Base-by-base conservation (phyloP, 441 rosid genomes). In the Euphorbia corollata region DNA sequence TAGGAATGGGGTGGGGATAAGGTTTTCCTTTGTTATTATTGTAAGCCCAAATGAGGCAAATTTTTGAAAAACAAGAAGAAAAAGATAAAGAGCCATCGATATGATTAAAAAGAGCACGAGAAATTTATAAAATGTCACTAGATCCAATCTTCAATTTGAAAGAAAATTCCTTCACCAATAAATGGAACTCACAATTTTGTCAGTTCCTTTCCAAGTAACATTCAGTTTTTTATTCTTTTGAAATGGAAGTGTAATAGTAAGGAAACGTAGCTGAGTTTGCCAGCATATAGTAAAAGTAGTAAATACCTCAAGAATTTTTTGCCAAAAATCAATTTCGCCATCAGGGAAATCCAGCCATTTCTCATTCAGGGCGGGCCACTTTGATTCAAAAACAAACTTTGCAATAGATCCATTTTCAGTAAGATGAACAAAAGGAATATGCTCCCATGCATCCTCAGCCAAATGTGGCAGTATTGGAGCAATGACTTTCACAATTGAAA, bases 371-470 rank as follows among this genome's bases (percentile, higher is more conserved):
- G 72, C 68, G n/a, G 99, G 97, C 99, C 99, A 94, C 73, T 84
- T 88, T 62, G 91, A 83, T 71, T 91, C 92, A 32, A 94, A 94
- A 75, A 91, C 93, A 71, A 86, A 94, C 73, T 82, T 75, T 59
- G 90, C 87, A 54, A 76, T 48, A 58, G 88, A 84, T 69, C 92
- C 93, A 73, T 85, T 89, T 68, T 86, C 71, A 22, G 59, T 56
- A 63, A 67, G 70, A 68, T 82, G 74, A 60, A 78, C 79, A 61
- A 87, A 94, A 20, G 99, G 96, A 69, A 94, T 92, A 81, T 89
- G 88, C 77, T 85, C 96, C 99, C 99, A 94, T 34, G 78, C 96
- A 70, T 93, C 97, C 82, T 89, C 97, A 15, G 99, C 96, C 75
- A 93, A 75, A 81, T 93, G 99, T 74, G 99, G 99, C 73, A 93